Evolutionary conservation across 1,139 yeast genomes (phyloP).

Genomic region (Taiozyma onychis): DNA sequence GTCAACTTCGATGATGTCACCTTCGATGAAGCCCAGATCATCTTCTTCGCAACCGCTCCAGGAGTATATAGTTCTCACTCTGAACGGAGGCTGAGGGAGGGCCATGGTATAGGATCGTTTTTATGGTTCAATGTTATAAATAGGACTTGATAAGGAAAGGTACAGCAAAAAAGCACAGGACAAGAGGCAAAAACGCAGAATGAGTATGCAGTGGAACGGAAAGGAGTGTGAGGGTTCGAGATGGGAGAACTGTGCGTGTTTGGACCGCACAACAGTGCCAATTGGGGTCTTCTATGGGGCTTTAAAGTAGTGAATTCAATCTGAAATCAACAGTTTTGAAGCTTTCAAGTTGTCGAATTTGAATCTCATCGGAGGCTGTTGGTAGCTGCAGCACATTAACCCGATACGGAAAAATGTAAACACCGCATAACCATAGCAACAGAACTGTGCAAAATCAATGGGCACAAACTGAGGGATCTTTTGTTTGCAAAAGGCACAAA

Average conservation of each 20-base stretch:
- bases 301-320: not conserved
- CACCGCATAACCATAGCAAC: not conserved
- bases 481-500: not conserved
- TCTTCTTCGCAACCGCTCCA: slow-evolving; percentile 89
- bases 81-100: slow-evolving; percentile 48
- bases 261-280: not conserved
- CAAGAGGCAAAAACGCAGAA: not conserved
- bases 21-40: slow-evolving; percentile 90
- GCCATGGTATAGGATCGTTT: slow-evolving; percentile 5
- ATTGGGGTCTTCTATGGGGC: not conserved
- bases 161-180: not conserved
- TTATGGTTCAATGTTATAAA: not conserved
- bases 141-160: not conserved
- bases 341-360: not conserved
- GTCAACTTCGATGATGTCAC: slow-evolving; percentile 81
- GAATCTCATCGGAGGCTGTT: not conserved
- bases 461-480: not conserved
- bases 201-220: not conserved
- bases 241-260: not conserved
- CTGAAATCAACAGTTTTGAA: not conserved
- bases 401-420: slow-evolving; percentile 8
- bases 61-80: slow-evolving; percentile 74
- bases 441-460: not conserved
- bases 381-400: not conserved
- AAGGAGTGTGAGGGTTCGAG: not conserved